These are phyloP conservation scores for Sphagnum fallax DNA, from an alignment of 228 moss, liverwort and hornwort species.

Conservation along the genomic window DNA sequence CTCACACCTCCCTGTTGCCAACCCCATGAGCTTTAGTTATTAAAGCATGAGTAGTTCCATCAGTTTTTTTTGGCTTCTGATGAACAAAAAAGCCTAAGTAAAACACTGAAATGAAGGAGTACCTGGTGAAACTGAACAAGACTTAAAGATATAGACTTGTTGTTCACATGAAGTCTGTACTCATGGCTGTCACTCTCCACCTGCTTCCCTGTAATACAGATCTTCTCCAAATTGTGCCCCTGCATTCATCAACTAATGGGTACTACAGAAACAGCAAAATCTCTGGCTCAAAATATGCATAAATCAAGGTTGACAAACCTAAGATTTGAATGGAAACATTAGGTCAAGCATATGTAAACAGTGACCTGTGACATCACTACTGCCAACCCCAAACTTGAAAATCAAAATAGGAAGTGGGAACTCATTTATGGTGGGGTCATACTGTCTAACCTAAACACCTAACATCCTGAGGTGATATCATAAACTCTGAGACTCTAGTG, in stretches of 20 bases:
- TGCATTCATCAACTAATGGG: constrained; percentile 20
- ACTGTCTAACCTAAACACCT: too few relatives aligned
- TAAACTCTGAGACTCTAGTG: too few relatives aligned
- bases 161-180: constrained; percentile 47
- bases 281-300: too few relatives aligned
- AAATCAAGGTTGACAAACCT: too few relatives aligned
- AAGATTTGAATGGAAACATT: too few relatives aligned
- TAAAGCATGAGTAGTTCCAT: background rate
- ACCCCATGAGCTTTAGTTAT: background rate
- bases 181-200: constrained; percentile 22
- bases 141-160: constrained; percentile 37
- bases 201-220: constrained; percentile 31
- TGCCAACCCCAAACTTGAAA: too few relatives aligned
- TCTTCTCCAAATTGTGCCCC: constrained; percentile 47
- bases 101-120: background rate
- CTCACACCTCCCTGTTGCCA: constrained; percentile 41
- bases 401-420: too few relatives aligned
- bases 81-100: too few relatives aligned
- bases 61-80: background rate
- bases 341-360: too few relatives aligned
- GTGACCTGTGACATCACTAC: too few relatives aligned
- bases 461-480: too few relatives aligned
- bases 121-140: constrained; percentile 71
- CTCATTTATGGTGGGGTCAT: too few relatives aligned
- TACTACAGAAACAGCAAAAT: background rate